Conservation (phyloP, 2,329 filamentous ascomycete genomes). For the Monilinia polystroma region DNA sequence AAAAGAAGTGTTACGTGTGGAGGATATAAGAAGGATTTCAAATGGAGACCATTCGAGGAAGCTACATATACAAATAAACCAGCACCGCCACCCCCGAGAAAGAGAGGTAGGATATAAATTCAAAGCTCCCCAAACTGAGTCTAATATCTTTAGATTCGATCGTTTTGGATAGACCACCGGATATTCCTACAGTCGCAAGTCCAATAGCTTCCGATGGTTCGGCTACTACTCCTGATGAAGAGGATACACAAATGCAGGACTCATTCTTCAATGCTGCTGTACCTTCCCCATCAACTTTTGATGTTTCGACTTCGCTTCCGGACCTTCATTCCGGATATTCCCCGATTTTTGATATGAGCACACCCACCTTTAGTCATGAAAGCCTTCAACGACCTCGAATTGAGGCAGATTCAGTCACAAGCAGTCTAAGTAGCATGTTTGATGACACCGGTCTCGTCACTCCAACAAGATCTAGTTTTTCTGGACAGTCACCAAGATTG, state of each 20-base stretch:
- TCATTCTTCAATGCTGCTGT: slow-evolving; percentile 37
- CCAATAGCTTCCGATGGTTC: slow-evolving; percentile 33
- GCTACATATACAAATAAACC: slow-evolving; percentile 51
- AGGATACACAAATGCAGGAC: slow-evolving; percentile 37
- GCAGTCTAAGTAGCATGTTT: slow-evolving; percentile 42
- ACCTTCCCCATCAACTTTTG: slow-evolving; percentile 30
- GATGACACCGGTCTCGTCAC: slow-evolving; percentile 40
- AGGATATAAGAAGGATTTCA: slow-evolving; percentile 74
- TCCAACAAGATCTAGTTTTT: slow-evolving; percentile 39
- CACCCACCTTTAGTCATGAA: slow-evolving; percentile 36
- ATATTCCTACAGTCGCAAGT: slow-evolving; percentile 27
- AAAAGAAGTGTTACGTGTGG: slow-evolving; percentile 65
- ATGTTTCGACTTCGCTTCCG: slow-evolving; percentile 24
- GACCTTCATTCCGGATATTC: slow-evolving; percentile 35
- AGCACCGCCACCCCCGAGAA: slow-evolving; percentile 30
- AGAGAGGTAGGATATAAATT: slow-evolving; percentile 31
- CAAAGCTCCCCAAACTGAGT: background rate
- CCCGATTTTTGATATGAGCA: slow-evolving; percentile 39
- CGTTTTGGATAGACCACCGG: slow-evolving; percentile 30
- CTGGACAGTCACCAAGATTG: slow-evolving; percentile 49
- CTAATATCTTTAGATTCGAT: slow-evolving; percentile 35
- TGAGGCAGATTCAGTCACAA: slow-evolving; percentile 41
- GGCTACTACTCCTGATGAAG: slow-evolving; percentile 31
- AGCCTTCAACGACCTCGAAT: slow-evolving; percentile 32
- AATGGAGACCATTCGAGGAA: slow-evolving; percentile 71